These are phyloP conservation scores for Halophytophthora batemanensis DNA, from an alignment of 352 stramenopile species.

Conservation along the genomic window DNA sequence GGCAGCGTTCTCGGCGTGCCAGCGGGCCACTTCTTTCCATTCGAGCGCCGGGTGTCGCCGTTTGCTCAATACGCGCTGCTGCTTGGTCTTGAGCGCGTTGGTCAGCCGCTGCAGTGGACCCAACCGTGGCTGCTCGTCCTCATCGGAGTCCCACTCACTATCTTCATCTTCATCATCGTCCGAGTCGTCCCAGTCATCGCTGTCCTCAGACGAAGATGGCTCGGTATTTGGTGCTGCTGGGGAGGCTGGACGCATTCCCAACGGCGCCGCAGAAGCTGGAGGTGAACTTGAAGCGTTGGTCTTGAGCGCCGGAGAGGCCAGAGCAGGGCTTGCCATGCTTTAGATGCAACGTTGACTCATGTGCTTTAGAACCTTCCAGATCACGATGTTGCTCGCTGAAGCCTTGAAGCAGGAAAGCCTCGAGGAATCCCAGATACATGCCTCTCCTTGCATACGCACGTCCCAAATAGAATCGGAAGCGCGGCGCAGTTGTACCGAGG, in stretches of 20 bases:
- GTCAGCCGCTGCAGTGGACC: conserved; percentile 20
- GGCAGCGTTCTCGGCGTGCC: conserved; percentile 38
- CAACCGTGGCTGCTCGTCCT: conserved; percentile 11
- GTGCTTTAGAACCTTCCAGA: no score
- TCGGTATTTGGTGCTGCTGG: conserved; percentile 8
- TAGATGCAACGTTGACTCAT: no score
- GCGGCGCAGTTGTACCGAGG: no score
- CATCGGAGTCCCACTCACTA: conserved; percentile 32
- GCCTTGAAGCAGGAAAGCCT: no score
- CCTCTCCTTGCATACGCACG: no score
- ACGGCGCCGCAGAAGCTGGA: neutral
- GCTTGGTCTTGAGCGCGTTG: conserved; percentile 29
- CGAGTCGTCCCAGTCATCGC: conserved; percentile 22
- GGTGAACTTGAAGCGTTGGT: neutral
- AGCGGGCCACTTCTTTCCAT: conserved; percentile 43
- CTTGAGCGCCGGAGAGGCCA: neutral
- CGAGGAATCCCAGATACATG: no score
- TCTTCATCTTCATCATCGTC: conserved; percentile 36
- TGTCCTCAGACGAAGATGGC: conserved; percentile 9
- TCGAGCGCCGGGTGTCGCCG: conserved; percentile 45
- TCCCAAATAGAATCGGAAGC: no score
- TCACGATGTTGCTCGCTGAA: no score
- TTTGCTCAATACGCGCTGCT: conserved; percentile 37
- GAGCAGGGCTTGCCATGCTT: no score
- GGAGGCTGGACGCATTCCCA: conserved; percentile 5